phyloP scores from a whole-genome alignment of 108 stramenopile species.

The Cyclostephanos invisitatus region DNA sequence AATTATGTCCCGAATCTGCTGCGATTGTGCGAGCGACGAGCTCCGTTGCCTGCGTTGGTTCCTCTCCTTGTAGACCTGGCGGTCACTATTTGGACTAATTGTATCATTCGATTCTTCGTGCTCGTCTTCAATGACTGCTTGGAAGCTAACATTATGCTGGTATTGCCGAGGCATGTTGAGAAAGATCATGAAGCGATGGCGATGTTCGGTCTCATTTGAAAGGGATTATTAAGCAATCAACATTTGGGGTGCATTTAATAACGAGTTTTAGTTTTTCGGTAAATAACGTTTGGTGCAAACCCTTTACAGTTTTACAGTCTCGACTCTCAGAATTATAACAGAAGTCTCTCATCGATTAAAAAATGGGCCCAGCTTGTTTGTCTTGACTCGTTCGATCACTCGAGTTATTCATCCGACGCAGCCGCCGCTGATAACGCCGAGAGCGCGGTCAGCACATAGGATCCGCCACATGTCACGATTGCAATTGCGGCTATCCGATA shows the following conservation, averaged over 20 bases:
- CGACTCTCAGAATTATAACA: too few relatives aligned
- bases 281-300: too few relatives aligned
- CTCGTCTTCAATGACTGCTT: slow-evolving; percentile 14
- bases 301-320: too few relatives aligned
- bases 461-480: not conserved
- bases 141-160: slow-evolving; percentile 5
- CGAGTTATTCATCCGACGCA: not conserved
- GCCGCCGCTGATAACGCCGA: not conserved
- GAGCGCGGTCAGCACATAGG: slow-evolving; percentile 1
- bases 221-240: too few relatives aligned
- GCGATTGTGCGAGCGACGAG: slow-evolving; percentile 25
- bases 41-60: slow-evolving; percentile 27
- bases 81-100: not conserved
- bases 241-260: too few relatives aligned
- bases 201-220: too few relatives aligned
- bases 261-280: too few relatives aligned
- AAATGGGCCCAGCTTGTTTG: too few relatives aligned
- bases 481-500: not conserved
- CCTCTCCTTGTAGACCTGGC: slow-evolving; percentile 20
- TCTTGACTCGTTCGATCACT: not conserved
- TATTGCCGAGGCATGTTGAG: not conserved
- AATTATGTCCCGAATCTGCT: slow-evolving; percentile 38
- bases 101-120: not conserved
- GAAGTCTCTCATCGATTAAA: too few relatives aligned
- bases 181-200: too few relatives aligned